Conservation (phyloP, 2,329 filamentous ascomycete genomes). For the Colletotrichum filicis region DNA sequence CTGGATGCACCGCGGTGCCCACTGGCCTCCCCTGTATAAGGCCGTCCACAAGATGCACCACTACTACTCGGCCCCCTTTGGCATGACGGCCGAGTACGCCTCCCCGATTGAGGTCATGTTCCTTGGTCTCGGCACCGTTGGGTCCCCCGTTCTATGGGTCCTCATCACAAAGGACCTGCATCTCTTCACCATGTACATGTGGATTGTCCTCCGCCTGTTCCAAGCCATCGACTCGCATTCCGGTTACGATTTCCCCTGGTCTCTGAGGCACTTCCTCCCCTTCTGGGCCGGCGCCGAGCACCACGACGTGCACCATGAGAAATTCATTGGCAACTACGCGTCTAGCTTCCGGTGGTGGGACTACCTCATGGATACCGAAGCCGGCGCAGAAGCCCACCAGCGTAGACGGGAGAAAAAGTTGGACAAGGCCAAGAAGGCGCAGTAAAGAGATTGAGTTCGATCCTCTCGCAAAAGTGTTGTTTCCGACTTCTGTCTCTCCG, state of each 20-base stretch:
- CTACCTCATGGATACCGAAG: constrained; percentile 91
- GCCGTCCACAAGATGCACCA: constrained; percentile 99
- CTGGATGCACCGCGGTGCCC: constrained; percentile 91
- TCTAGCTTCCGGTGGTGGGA: constrained; percentile 99
- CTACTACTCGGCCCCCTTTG: constrained; percentile 98
- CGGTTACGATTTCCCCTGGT: constrained; percentile 99
- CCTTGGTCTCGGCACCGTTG: constrained; percentile 87
- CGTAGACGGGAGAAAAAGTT: constrained; percentile 82
- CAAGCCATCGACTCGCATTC: constrained; percentile 98
- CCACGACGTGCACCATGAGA: constrained; percentile 97
- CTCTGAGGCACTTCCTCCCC: constrained; percentile 91
- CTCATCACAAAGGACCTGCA: constrained; percentile 87
- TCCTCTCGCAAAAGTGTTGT: not conserved
- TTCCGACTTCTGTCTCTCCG: not conserved
- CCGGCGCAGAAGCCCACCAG: constrained; percentile 87
- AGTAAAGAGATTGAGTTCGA: constrained; percentile 58
- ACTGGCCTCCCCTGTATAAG: constrained; percentile 96
- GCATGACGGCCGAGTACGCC: constrained; percentile 95
- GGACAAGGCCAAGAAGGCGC: constrained; percentile 74
- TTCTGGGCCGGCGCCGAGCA: constrained; percentile 98
- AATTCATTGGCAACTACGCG: constrained; percentile 97
- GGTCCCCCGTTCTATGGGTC: constrained; percentile 85
- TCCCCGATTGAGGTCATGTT: constrained; percentile 98
- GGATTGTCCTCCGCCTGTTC: constrained; percentile 93
- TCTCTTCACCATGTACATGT: constrained; percentile 96